Base-by-base conservation (phyloP, 352 stramenopile genomes). In the Phytopythium litorale region DNA sequence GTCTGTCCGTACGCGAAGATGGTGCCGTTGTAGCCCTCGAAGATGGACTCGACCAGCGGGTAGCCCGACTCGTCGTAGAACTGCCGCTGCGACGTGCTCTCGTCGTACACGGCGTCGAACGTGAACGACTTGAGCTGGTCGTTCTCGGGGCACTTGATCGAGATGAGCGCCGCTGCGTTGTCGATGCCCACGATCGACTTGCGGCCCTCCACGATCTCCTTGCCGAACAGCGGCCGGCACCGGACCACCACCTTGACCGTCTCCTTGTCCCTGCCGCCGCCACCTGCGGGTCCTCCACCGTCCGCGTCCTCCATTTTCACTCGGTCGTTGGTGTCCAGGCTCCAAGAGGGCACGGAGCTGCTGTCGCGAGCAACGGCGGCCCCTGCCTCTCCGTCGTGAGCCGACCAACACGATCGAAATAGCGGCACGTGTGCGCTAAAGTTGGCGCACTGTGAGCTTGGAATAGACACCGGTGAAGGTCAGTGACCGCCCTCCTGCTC, bases 61-160 rank as follows among this genome's bases (percentile, higher is more conserved):
- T 91, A 94, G 21, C 76, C 88, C 7, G 87, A 87, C 54, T 96
- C 87, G 56, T 94, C 84, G 71, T 94, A 94, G 73, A 94, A 92
- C 74, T 91, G 81, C 7, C 79, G 81, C 63, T 94, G 82, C 18
- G 85, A 91, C 18, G 79, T 94, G 58, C 64, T 87, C 67, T 96
- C 85, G 52, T 96, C 90, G 55, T 96, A 97, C n/a, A 95, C 88
- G 23, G 81, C 87, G 67, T 97, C 90, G 61, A 97, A 97, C 21
- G 87, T 94, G 73, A 97, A 97, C 15, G 81, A 80, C 67, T 96
- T 96, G 65, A 84, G 56, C 64, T 91, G 80, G 56, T 79, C 76
- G 59, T 85, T 91, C 21, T 92, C 78, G 0, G 75, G 84, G 38
- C 84, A 92, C 59, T 80, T 79, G 59, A 96, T 91, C n/a, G 75